Evolutionary conservation across 2,329 filamentous ascomycete genomes (phyloP).

Genomic region (Paraconiothyrium sp.): DNA sequence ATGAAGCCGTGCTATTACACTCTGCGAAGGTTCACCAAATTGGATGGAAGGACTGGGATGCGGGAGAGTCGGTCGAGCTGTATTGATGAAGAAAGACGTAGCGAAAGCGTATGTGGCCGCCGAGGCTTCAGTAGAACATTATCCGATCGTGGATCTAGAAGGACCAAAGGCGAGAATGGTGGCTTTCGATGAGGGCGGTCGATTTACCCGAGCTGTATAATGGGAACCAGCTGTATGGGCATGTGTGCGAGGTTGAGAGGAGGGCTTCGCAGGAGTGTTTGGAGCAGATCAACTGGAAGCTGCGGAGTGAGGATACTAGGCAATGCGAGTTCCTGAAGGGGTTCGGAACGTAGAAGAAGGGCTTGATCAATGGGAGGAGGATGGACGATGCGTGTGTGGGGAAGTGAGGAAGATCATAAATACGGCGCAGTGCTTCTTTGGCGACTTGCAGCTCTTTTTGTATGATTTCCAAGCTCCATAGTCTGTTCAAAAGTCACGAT

Average conservation of each 20-base stretch:
- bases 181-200: background rate
- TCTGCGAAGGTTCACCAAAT: background rate
- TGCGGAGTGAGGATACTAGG: background rate
- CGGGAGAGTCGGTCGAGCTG: background rate
- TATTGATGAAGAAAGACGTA: background rate
- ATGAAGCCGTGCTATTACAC: background rate
- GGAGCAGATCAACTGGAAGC: constrained; percentile 4
- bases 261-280: constrained; percentile 6
- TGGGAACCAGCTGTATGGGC: background rate
- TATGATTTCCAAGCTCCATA: too few relatives aligned
- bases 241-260: constrained; percentile 13
- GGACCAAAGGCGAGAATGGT: background rate
- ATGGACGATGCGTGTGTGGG: constrained; percentile 11
- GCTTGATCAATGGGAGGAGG: background rate
- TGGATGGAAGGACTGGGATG: constrained; percentile 1
- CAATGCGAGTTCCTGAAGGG: constrained; percentile 1
- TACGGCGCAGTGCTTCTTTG: background rate
- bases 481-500: too few relatives aligned
- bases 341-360: background rate
- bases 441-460: too few relatives aligned
- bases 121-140: background rate
- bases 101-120: background rate
- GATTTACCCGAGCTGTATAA: background rate
- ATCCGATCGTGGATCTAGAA: background rate
- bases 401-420: background rate